Conservation (phyloP, 169 alveolate species). For the Eimeria maxima region DNA sequence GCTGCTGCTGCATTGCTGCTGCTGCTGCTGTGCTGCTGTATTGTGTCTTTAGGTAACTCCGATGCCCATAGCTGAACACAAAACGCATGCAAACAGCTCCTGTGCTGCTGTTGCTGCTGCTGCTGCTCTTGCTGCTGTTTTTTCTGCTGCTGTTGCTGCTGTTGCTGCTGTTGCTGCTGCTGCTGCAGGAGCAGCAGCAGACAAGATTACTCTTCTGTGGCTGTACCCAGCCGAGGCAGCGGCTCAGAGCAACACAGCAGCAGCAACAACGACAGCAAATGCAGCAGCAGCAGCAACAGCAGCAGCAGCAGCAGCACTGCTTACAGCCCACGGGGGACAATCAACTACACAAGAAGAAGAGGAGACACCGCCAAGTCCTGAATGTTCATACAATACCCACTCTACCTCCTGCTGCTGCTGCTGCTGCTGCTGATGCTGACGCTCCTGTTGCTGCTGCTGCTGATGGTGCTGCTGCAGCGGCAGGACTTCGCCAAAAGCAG, state of each 20-base stretch:
- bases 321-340: constrained; percentile 15
- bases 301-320: neutral
- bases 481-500: neutral
- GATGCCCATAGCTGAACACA: neutral
- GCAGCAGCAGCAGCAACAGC: constrained; percentile 27
- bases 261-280: neutral
- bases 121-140: neutral
- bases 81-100: too few relatives aligned
- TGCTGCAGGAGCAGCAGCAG: too few relatives aligned
- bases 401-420: neutral
- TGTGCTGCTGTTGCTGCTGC: too few relatives aligned
- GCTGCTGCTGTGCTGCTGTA: too few relatives aligned
- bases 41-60: neutral
- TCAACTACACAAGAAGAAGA: neutral
- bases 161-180: constrained; percentile 26
- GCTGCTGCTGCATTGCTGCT: too few relatives aligned
- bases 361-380: neutral
- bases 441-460: too few relatives aligned
- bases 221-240: neutral
- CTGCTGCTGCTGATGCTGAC: neutral
- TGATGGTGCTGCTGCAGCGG: too few relatives aligned
- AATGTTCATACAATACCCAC: neutral
- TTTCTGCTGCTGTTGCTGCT: constrained; percentile 13
- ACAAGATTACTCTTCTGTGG: neutral
- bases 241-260: neutral